Percentiles rank a stretch among this genome's conserved stretches.
Evolutionary conservation across 1,139 yeast genomes (phyloP).

Genomic region (Geotrichum fermentans): DNA sequence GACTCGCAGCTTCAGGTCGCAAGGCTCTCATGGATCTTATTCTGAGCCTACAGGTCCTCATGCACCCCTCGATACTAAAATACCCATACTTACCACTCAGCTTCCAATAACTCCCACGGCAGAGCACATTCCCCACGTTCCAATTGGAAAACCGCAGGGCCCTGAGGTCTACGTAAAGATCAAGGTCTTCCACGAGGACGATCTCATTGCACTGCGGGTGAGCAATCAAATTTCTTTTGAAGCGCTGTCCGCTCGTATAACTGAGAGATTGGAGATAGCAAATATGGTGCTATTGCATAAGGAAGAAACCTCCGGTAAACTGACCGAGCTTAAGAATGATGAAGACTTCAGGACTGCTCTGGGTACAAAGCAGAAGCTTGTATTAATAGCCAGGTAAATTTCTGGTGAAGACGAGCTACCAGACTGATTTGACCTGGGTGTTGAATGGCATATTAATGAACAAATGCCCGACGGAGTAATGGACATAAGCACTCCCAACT

Average conservation of each 20-base stretch:
- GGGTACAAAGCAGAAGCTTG: conserved; percentile 36
- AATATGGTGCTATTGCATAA: conserved; percentile 32
- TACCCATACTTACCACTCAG: background rate
- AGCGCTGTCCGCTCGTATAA: conserved; percentile 60
- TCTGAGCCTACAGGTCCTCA: background rate
- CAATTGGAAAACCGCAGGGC: conserved; percentile 19
- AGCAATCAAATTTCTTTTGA: conserved; percentile 56
- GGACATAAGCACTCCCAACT: too few species aligned
- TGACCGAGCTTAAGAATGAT: conserved; percentile 31
- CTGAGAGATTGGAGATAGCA: conserved; percentile 53
- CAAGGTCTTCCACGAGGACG: conserved; percentile 87
- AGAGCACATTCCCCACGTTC: background rate
- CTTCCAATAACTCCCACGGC: background rate
- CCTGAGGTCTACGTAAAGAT: conserved; percentile 48
- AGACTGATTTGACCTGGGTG: too few species aligned
- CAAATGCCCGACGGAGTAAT: too few species aligned
- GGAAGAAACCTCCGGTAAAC: conserved; percentile 30
- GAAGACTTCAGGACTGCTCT: conserved; percentile 34
- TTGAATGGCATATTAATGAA: too few species aligned
- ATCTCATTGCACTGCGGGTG: conserved; percentile 79
- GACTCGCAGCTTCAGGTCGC: background rate
- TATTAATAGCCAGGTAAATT: conserved; percentile 35
- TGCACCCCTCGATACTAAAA: background rate
- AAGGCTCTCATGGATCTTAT: background rate
- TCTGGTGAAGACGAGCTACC: too few species aligned